A percentile compares a stretch with the other conserved stretches of the same genome.
Conservation (phyloP, 2,329 filamentous ascomycete genomes). For the Venturia nashicola region DNA sequence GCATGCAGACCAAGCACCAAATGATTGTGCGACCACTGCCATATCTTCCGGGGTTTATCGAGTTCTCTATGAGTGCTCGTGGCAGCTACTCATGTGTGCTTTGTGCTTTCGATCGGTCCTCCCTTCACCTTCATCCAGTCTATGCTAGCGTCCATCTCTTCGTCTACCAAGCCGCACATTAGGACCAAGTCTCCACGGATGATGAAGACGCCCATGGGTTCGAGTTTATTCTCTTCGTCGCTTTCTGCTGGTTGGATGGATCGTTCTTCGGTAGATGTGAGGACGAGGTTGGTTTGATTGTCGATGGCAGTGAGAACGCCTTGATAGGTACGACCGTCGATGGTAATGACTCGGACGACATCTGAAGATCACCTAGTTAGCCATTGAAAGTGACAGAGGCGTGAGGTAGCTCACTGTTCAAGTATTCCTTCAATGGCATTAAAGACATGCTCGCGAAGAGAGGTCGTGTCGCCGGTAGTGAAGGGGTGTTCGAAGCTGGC, state of each 20-base stretch:
- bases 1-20: background rate
- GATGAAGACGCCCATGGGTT: slow-evolving; percentile 78
- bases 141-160: slow-evolving; percentile 77
- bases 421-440: slow-evolving; percentile 4
- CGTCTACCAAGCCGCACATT: slow-evolving; percentile 78
- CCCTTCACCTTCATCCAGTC: slow-evolving; percentile 88
- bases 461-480: background rate
- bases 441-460: slow-evolving; percentile 2
- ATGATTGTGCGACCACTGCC: background rate
- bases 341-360: slow-evolving; percentile 82
- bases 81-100: slow-evolving; percentile 43
- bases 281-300: slow-evolving; percentile 83
- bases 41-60: background rate
- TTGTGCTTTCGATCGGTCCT: slow-evolving; percentile 70
- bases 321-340: slow-evolving; percentile 67
- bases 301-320: slow-evolving; percentile 80
- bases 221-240: slow-evolving; percentile 64
- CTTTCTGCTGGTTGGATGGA: slow-evolving; percentile 82
- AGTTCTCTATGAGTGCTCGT: background rate
- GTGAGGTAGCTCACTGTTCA: slow-evolving; percentile 6
- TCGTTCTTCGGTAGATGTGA: slow-evolving; percentile 73
- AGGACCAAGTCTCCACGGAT: slow-evolving; percentile 93
- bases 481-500: background rate
- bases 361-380: slow-evolving; percentile 43
- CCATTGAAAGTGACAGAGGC: background rate